These are phyloP conservation scores for Marasmius fiardii DNA, from an alignment of 1,284 basidiomycete genomes.

Conservation along the genomic window DNA sequence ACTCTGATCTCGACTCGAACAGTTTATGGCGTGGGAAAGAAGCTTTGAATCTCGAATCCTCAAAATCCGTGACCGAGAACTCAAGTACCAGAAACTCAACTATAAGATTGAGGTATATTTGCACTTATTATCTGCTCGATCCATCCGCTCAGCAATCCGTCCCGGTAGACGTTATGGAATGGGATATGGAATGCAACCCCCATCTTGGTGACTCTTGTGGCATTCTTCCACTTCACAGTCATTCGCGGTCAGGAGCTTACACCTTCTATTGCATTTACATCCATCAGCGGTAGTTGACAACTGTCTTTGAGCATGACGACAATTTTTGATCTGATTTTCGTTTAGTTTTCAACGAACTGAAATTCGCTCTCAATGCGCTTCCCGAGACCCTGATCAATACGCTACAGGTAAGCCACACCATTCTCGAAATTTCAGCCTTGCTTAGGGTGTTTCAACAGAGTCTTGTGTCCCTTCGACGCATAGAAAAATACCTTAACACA, in stretches of 20 bases:
- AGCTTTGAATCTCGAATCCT: slow-evolving; percentile 81
- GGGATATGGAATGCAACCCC: slow-evolving; percentile 80
- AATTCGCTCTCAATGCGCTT: slow-evolving; percentile 78
- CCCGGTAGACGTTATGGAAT: slow-evolving; percentile 61
- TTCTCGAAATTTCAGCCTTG: not conserved
- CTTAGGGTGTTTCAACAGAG: slow-evolving; percentile 37
- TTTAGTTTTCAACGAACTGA: slow-evolving; percentile 83
- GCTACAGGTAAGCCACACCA: slow-evolving; percentile 58
- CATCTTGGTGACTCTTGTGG: slow-evolving; percentile 70
- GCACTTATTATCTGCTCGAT: not conserved
- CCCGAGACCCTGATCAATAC: slow-evolving; percentile 90
- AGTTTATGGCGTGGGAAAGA: slow-evolving; percentile 96
- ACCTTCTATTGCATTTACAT: slow-evolving; percentile 86
- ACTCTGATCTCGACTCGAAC: not conserved
- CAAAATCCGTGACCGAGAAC: slow-evolving; percentile 73
- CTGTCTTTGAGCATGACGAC: not conserved
- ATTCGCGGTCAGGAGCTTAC: slow-evolving; percentile 67
- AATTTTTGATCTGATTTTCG: slow-evolving; percentile 12
- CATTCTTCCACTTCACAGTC: slow-evolving; percentile 84
- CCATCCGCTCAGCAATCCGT: not conserved
- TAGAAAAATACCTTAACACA: slow-evolving; percentile 83
- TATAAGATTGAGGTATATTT: slow-evolving; percentile 74
- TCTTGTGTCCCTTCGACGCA: slow-evolving; percentile 84
- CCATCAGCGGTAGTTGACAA: slow-evolving; percentile 22
- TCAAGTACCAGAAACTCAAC: slow-evolving; percentile 82